Conservation (phyloP, 2,329 filamentous ascomycete genomes). For the Neonectria faginata region DNA sequence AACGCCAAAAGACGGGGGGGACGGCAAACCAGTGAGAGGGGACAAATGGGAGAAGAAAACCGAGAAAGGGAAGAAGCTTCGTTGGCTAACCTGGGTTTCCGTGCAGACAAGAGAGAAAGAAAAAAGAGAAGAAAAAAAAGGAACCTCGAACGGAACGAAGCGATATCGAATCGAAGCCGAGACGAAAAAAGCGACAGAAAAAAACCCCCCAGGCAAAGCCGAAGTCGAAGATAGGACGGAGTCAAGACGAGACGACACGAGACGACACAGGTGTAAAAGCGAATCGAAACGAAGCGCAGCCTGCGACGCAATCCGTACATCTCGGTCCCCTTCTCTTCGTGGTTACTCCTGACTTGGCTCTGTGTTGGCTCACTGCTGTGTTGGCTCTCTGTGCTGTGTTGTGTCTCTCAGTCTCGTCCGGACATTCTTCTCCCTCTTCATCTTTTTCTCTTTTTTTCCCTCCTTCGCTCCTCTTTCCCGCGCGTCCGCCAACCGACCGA, state of each 20-base stretch:
- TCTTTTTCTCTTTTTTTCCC: neutral
- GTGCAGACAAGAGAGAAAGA: neutral
- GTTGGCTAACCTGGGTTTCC: neutral
- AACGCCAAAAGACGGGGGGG: slow-evolving; percentile 16
- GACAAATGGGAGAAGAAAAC: neutral
- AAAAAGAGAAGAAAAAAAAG: too few relatives aligned
- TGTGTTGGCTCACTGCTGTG: too few relatives aligned
- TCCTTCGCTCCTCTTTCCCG: neutral
- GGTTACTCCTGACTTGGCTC: neutral
- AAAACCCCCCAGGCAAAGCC: neutral
- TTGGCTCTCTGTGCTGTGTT: neutral
- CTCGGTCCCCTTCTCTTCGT: slow-evolving; percentile 1
- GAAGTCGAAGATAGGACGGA: neutral
- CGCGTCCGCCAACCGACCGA: slow-evolving; percentile 8
- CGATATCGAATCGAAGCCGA: neutral
- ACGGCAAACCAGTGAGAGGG: neutral
- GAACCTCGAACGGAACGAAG: neutral
- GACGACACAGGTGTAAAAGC: neutral
- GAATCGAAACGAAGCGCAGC: neutral
- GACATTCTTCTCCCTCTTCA: neutral
- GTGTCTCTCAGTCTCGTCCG: neutral
- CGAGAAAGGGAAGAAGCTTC: neutral
- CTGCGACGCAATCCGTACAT: neutral
- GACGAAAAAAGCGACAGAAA: neutral
- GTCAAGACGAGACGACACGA: neutral